A percentile compares a stretch with the other conserved stretches of the same genome.
Conservation (phyloP, 129 eudicot genomes). For the Tanacetum coccineum region DNA sequence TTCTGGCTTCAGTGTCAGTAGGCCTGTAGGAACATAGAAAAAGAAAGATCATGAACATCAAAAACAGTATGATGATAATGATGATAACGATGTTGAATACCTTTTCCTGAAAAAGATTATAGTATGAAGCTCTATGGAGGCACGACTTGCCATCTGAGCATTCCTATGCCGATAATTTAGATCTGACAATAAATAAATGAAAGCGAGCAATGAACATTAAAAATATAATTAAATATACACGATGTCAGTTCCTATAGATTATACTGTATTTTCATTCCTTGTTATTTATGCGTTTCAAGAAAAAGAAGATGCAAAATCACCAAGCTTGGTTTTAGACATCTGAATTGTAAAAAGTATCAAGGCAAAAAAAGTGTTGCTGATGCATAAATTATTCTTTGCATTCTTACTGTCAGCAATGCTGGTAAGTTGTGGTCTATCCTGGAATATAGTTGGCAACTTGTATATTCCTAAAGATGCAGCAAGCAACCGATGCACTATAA, state of each 20-base stretch:
- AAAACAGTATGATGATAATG: not conserved
- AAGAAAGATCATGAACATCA: not conserved
- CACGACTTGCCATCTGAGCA: constrained; percentile 98
- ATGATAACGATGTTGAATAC: constrained; percentile 30
- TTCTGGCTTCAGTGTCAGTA: constrained; percentile 86
- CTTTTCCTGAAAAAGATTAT: constrained; percentile 76
- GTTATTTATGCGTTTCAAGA: not conserved
- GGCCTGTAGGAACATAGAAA: constrained; percentile 64
- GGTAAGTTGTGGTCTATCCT: constrained; percentile 86
- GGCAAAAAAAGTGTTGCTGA: not conserved
- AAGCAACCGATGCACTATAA: constrained; percentile 94
- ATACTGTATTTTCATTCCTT: too few relatives aligned
- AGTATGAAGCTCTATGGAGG: constrained; percentile 97
- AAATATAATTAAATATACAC: not conserved
- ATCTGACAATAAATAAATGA: constrained; percentile 43
- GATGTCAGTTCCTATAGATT: too few relatives aligned
- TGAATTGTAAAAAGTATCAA: not conserved
- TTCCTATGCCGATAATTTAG: constrained; percentile 90
- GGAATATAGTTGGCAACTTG: constrained; percentile 80
- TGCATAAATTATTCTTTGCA: not conserved
- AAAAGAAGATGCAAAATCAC: not conserved
- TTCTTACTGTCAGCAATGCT: constrained; percentile 89
- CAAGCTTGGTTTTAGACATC: not conserved
- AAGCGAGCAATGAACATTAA: not conserved
- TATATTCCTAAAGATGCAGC: constrained; percentile 93